Base-by-base conservation (phyloP, 371 early-diverging fungal genomes). In the Mortierella polycephala region DNA sequence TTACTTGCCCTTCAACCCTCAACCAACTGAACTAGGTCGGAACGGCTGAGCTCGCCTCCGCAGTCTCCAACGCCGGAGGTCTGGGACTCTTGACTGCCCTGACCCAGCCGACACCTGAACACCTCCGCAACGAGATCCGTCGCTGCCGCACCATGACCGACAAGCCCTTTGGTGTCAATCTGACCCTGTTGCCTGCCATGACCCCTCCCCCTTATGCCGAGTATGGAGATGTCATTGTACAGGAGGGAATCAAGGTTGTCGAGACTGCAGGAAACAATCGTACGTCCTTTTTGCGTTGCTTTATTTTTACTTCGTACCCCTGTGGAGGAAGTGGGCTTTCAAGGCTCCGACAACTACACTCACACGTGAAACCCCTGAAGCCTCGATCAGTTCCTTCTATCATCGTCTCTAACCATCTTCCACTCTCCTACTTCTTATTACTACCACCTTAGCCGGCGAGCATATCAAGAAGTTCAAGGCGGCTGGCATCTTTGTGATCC, bases 101-200 rank as follows among this genome's bases (percentile, higher is more conserved):
- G 79, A 93, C 94, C 13, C 93, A 94, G 71, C 94, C 94, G 50
- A 92, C 94, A n/a, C 94, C 94, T n/a, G 93, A 92, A 58, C 90
- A 85, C 44, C 82, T 94, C 44, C 88, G 91, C 68, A 74, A 80
- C 7, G 94, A 93, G 74, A 93, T 94, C 63, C 85, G 83, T 57
- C 89, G 92, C 37, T 91, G 91, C 85, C 85, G 93, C 47, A 85
- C 75, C 53, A 89, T 93, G 92, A 92, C 94, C 18, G 80, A 82
- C 65, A 91, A 91, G 57, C 93, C 93, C 8, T 94, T 94, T 65
- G 94, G 93, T 53, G 93, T 94, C 75, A 94, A 94, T 81, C 68
- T 94, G 71, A 91, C 92, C 14, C 79, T 89, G 60, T 67, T 89
- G 14, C 89, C 89, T 55, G 86, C 89, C 57, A 88, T 91, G 60